Conservation (phyloP, 345 rosid species). For the Iberis pinnata region DNA sequence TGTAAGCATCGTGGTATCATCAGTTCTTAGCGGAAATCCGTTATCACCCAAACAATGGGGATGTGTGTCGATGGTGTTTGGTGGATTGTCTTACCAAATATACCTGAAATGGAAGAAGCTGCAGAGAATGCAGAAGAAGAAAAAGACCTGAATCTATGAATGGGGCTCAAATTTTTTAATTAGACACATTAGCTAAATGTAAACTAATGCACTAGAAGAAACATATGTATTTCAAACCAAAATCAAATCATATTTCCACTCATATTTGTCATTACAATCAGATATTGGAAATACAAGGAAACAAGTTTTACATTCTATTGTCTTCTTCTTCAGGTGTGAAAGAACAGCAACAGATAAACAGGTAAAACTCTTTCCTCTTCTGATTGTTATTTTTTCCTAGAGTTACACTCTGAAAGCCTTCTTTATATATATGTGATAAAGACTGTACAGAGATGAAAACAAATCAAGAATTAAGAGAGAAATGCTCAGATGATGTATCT, state of each 20-base stretch:
- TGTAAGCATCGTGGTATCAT: slow-evolving; percentile 88
- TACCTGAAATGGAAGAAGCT: slow-evolving; percentile 87
- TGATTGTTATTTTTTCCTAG: slow-evolving; percentile 1
- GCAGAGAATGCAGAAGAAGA: slow-evolving; percentile 75
- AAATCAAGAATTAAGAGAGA: slow-evolving; percentile 25
- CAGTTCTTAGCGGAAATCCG: slow-evolving; percentile 86
- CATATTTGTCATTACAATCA: slow-evolving; percentile 17
- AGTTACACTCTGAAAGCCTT: slow-evolving; percentile 25
- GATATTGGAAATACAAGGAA: slow-evolving; percentile 8
- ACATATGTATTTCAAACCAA: slow-evolving; percentile 11
- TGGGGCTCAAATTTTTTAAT: too few species aligned
- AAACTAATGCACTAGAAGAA: slow-evolving; percentile 22
- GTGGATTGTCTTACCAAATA: slow-evolving; percentile 93
- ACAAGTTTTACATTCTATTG: slow-evolving; percentile 8
- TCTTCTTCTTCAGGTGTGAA: slow-evolving; percentile 5
- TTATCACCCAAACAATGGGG: slow-evolving; percentile 89
- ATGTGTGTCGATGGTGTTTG: slow-evolving; percentile 85
- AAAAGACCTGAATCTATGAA: slow-evolving; percentile 52
- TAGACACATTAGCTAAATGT: slow-evolving; percentile 23
- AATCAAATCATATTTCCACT: slow-evolving; percentile 26
- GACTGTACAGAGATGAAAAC: slow-evolving; percentile 30
- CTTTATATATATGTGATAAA: slow-evolving; percentile 20
- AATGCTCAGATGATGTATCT: slow-evolving; percentile 33
- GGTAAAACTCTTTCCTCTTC: slow-evolving; percentile 15
- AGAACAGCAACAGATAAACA: slow-evolving; percentile 25